phyloP scores from a whole-genome alignment of 306 rosid genomes.

The Malus fusca region DNA sequence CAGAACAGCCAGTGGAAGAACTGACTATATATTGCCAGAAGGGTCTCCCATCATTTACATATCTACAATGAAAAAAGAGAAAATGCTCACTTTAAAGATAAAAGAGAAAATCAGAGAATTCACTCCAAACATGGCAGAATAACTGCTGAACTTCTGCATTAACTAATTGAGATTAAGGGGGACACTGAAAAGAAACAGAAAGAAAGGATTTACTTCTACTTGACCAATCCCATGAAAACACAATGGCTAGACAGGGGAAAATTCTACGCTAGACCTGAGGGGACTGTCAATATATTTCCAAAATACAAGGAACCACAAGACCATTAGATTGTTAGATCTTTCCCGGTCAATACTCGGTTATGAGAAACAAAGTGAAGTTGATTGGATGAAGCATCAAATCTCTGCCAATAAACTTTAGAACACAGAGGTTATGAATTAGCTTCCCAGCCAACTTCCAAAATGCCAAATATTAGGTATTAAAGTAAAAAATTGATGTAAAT shows the following conservation, averaged over 20 bases:
- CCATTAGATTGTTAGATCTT: not conserved
- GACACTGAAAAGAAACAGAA: not conserved
- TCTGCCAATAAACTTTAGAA: not conserved
- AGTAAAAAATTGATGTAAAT: not conserved
- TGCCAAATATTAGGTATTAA: not conserved
- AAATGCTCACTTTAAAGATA: not conserved
- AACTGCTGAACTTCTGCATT: not conserved
- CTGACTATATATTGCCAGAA: constrained; percentile 97
- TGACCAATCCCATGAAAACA: not conserved
- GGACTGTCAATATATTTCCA: not conserved
- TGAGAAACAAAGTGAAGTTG: not conserved
- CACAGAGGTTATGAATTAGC: not conserved
- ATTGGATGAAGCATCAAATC: not conserved
- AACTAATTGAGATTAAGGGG: not conserved
- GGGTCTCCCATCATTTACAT: constrained; percentile 89
- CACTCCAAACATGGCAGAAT: not conserved
- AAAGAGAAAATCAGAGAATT: not conserved
- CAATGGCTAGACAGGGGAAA: not conserved
- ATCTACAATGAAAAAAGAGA: constrained; percentile 42
- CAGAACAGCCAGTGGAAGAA: constrained; percentile 86
- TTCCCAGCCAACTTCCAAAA: not conserved
- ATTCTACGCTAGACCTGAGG: not conserved
- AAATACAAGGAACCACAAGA: not conserved
- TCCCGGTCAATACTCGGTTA: not conserved
- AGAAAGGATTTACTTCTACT: not conserved